phyloP scores from a whole-genome alignment of 768 basidiomycete genomes.

The Xanthoconium purpureum region DNA sequence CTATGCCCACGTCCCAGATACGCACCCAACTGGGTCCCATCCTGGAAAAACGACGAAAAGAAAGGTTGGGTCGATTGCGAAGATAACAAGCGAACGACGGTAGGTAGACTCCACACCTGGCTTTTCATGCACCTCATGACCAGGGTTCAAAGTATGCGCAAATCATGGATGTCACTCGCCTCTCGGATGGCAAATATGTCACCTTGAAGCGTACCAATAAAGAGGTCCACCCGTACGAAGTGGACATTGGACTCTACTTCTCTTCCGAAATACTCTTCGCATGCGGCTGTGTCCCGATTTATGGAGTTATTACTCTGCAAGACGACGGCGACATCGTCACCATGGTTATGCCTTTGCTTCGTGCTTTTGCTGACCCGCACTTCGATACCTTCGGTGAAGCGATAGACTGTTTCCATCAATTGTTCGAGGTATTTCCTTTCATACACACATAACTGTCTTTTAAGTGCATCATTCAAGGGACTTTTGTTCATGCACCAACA shows the following conservation, averaged over 20 bases:
- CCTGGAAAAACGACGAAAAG: too few relatives aligned
- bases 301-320: constrained; percentile 11
- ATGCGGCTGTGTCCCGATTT: constrained; percentile 25
- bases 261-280: constrained; percentile 12
- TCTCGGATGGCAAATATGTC: neutral
- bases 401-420: constrained; percentile 26
- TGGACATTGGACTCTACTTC: constrained; percentile 18
- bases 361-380: constrained; percentile 12
- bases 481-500: constrained; percentile 36
- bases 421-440: constrained; percentile 25
- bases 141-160: too few relatives aligned
- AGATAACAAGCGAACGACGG: too few relatives aligned
- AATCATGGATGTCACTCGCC: neutral
- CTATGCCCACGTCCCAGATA: too few relatives aligned
- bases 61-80: too few relatives aligned
- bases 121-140: too few relatives aligned
- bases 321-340: constrained; percentile 10
- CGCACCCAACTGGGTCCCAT: too few relatives aligned
- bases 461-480: constrained; percentile 8
- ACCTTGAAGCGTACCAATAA: neutral
- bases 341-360: constrained; percentile 31
- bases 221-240: neutral
- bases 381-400: constrained; percentile 17
- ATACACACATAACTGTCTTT: neutral
- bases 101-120: too few relatives aligned